Percentiles rank a stretch among this genome's conserved stretches.
Evolutionary conservation across 495 filamentous ascomycete species (phyloP).

Genomic region (Annulohypoxylon moriforme): DNA sequence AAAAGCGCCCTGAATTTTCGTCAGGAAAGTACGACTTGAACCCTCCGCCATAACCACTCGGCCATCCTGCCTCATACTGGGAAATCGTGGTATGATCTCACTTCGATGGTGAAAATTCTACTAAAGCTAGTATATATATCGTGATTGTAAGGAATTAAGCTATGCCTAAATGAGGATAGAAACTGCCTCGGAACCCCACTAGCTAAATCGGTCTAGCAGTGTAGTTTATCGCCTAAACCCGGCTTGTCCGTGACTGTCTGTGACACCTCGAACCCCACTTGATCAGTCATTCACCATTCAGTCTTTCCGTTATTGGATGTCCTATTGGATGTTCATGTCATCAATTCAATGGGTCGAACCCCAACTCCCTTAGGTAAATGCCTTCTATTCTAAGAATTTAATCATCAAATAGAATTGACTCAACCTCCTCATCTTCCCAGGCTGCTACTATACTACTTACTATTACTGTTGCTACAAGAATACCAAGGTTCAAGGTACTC

Average conservation of each 20-base stretch:
- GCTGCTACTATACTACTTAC: not conserved
- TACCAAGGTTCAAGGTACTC: slow-evolving; percentile 5
- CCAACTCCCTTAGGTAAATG: not conserved
- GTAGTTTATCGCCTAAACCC: not conserved
- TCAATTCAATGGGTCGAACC: not conserved
- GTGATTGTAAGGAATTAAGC: not conserved
- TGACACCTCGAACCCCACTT: not conserved
- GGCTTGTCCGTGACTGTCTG: not conserved
- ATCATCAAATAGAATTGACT: slow-evolving; percentile 28
- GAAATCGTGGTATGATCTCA: not conserved
- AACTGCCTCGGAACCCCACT: not conserved
- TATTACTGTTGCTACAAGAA: not conserved
- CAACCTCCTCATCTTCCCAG: not conserved
- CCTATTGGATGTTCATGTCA: not conserved
- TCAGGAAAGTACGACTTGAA: slow-evolving; percentile 9
- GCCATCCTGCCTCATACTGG: not conserved
- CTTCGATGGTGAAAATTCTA: not conserved
- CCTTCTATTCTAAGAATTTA: slow-evolving; percentile 19
- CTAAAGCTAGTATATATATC: not conserved
- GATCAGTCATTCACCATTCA: slow-evolving; percentile 1
- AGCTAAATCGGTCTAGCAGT: not conserved
- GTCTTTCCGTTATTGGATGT: not conserved
- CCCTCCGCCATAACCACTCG: slow-evolving; percentile 20
- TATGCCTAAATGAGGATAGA: not conserved
- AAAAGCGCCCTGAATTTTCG: slow-evolving; percentile 6